Evolutionary conservation across 192 early-diverging fungal species (phyloP).

Genomic region (Coemansia asiatica): DNA sequence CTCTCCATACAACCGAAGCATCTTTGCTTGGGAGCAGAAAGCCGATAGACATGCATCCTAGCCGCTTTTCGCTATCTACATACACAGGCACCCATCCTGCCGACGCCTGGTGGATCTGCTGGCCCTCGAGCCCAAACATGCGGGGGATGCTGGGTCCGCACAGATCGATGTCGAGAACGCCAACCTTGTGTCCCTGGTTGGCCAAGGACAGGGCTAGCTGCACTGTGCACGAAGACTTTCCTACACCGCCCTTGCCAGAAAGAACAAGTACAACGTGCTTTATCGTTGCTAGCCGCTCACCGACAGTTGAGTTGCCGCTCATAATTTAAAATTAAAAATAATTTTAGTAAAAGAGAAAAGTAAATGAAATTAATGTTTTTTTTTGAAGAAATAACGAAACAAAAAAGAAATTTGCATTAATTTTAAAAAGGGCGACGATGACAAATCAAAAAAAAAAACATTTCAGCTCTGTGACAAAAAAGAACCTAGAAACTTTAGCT

Average conservation of each 20-base stretch:
- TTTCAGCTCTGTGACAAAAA: not conserved
- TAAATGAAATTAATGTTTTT: no score
- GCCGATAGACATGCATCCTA: conserved; percentile 95
- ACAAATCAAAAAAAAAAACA: conserved; percentile 1
- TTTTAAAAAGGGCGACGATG: no score
- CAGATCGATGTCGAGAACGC: conserved; percentile 96
- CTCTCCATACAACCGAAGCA: conserved; percentile 97
- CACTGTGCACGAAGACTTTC: conserved; percentile 90
- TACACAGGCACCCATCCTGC: conserved; percentile 85
- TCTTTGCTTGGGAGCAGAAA: conserved; percentile 87
- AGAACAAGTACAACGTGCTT: conserved; percentile 93
- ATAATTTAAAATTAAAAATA: conserved; percentile 10
- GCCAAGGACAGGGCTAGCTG: conserved; percentile 76
- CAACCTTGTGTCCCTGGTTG: conserved; percentile 70
- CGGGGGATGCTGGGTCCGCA: conserved; percentile 94
- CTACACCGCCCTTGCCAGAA: conserved; percentile 98
- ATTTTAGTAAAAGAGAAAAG: not conserved
- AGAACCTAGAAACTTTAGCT: not conserved
- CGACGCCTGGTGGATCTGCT: conserved; percentile 86
- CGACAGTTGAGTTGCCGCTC: conserved; percentile 38
- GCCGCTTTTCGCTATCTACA: conserved; percentile 64
- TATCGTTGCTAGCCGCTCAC: conserved; percentile 52
- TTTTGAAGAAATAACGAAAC: conserved; percentile 2
- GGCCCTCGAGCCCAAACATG: conserved; percentile 90
- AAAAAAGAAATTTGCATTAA: not conserved